Conservation (phyloP, 2,329 filamentous ascomycete genomes). For the Cryphonectria radicalis region DNA sequence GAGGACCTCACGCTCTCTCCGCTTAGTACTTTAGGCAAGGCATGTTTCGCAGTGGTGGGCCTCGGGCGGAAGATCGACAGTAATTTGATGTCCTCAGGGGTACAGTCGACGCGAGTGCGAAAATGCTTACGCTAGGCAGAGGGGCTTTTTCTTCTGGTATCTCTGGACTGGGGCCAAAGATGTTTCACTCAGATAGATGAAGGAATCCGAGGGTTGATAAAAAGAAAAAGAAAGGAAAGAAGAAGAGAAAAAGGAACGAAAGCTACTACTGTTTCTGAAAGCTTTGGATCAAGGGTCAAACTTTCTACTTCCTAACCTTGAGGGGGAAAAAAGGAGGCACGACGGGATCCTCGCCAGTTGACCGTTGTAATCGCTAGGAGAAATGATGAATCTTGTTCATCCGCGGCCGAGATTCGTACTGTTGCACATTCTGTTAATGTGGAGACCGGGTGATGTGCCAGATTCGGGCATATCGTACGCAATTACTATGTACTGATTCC, state of each 20-base stretch:
- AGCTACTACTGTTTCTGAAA: neutral
- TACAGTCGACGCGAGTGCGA: neutral
- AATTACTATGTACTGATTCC: neutral
- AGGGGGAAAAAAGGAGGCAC: neutral
- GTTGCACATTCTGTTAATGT: neutral
- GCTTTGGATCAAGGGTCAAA: neutral
- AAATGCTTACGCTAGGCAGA: neutral
- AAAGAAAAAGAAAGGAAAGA: neutral
- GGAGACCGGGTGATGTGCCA: neutral
- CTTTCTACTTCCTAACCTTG: neutral
- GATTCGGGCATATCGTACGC: neutral
- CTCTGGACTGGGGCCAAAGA: neutral
- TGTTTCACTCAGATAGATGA: neutral
- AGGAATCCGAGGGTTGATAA: neutral
- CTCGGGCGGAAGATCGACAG: conserved; percentile 1
- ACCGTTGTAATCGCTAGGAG: neutral
- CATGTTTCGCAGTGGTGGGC: conserved; percentile 12
- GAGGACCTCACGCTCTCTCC: neutral
- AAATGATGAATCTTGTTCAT: neutral
- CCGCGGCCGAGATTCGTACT: neutral
- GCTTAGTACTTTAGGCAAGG: neutral
- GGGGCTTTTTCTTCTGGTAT: neutral
- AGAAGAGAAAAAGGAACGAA: neutral
- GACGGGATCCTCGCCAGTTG: neutral
- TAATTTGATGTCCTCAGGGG: neutral